Base-by-base conservation (phyloP, 2,329 filamentous ascomycete genomes). In the Penicillium decumbens region DNA sequence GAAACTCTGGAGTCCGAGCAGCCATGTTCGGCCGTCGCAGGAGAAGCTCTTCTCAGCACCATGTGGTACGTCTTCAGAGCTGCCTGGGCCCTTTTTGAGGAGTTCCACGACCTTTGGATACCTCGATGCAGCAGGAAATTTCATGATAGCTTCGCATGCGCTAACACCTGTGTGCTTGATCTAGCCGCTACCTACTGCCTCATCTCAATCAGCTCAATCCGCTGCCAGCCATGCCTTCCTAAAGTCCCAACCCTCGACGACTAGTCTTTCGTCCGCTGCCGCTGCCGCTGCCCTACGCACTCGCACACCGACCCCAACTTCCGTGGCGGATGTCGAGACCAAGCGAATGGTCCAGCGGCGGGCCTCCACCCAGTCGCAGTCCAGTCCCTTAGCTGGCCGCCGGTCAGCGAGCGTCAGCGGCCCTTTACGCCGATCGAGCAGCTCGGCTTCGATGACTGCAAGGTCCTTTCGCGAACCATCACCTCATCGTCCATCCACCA, bases 381-480 rank as follows among this genome's bases (percentile, higher is more conserved):
- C 76, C 30, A 81, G 79, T 42, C 70, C 73, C 33, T 60, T 70
- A 40, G 65, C 72, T 51, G 68, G 72, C 49, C 72, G 68, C 57
- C 69, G 62, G 46, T 69, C 67, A 48, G 71, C 55, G 49, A 69
- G 57, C 58, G 70, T 56, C 60, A 65, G 66, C 54, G 66, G 75
- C 45, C 46, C 54, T 5, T 73, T 91, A 53, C 78, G 84, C 54
- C 78, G 88, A 62, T 77, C 80, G 32, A 80, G 77, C 47, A 95
- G 91, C 71, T 80, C 80, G 25, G 80, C 83, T 20, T 95, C 90
- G 43, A 95, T 97, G 91, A 85, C 82, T 27, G 88, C 92, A 67
- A 82, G 92, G 50, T 91, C 89, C 0, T 95, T 96, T 69, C 83
- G 91, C 58, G 87, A 86, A 10, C 83, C 84, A 3, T 95, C 85